phyloP scores from a whole-genome alignment of 352 stramenopile genomes.

The Saprolegnia diclina region DNA sequence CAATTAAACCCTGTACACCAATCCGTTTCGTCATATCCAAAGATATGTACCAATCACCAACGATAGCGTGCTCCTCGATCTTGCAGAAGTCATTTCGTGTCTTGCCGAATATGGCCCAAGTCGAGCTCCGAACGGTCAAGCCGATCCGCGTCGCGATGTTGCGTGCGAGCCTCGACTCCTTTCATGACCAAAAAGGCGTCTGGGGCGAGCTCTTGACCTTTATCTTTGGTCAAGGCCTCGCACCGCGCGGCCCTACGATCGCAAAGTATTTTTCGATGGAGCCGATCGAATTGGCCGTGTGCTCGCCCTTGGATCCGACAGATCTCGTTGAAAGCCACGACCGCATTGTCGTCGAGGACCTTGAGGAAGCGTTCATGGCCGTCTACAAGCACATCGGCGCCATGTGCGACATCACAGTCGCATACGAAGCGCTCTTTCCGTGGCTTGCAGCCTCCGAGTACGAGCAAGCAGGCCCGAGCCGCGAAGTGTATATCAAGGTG shows the following conservation, averaged over 20 bases:
- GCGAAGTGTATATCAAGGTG: not conserved
- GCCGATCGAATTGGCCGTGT: not conserved
- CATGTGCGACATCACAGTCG: not conserved
- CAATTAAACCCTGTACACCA: no score
- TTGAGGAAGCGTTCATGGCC: not conserved
- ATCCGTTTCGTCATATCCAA: no score
- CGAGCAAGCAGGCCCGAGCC: conserved; percentile 2
- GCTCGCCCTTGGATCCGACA: not conserved
- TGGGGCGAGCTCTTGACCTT: conserved; percentile 4
- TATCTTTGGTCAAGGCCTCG: not conserved
- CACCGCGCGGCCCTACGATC: not conserved
- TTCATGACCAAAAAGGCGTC: conserved; percentile 5
- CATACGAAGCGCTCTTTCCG: not conserved
- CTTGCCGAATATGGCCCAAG: not conserved
- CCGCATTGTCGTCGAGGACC: not conserved
- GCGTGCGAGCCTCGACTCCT: not conserved
- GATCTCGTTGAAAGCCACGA: not conserved
- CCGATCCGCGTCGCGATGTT: conserved; percentile 1
- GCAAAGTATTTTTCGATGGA: conserved; percentile 4
- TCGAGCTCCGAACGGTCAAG: conserved; percentile 6
- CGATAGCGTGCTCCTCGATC: no score
- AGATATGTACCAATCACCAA: no score
- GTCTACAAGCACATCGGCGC: not conserved
- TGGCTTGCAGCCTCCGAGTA: not conserved
- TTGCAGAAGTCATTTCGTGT: no score